Conservation (phyloP, 306 rosid species). For the Inga laurina region DNA sequence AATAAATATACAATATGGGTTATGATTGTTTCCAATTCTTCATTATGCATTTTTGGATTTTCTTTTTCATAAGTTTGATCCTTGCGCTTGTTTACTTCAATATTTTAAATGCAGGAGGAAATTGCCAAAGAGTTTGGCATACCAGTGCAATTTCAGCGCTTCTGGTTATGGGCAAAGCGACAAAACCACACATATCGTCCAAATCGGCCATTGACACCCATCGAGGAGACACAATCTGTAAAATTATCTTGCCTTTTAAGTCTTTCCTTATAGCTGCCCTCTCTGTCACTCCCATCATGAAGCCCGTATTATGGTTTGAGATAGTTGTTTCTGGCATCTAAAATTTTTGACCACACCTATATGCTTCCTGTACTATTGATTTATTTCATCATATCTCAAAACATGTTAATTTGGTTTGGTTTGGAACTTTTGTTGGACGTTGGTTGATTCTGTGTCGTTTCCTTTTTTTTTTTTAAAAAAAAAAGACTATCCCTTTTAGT, state of each 20-base stretch:
- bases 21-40: constrained; percentile 1
- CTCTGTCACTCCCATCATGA: not conserved
- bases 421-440: not conserved
- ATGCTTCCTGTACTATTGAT: constrained; percentile 13
- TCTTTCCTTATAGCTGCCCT: not conserved
- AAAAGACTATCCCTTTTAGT: not conserved
- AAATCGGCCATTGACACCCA: constrained; percentile 64
- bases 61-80: not conserved
- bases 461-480: not conserved
- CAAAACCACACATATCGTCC: constrained; percentile 91
- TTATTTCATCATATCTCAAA: not conserved
- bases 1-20: not conserved
- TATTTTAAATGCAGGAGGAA: constrained; percentile 64
- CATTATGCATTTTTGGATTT: constrained; percentile 13
- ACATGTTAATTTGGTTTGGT: constrained; percentile 16
- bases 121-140: constrained; percentile 75
- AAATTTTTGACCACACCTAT: not conserved
- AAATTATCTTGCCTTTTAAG: constrained; percentile 31
- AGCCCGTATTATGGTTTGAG: not conserved
- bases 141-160: constrained; percentile 81
- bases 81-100: not conserved
- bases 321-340: not conserved
- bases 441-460: constrained; percentile 1
- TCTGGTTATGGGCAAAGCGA: constrained; percentile 89
- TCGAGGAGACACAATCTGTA: constrained; percentile 79